Evolutionary conservation across 1,284 basidiomycete genomes (phyloP), one percentile per base, ranked within the genome.

Genomic region (Boletus semigastroideus): DNA sequence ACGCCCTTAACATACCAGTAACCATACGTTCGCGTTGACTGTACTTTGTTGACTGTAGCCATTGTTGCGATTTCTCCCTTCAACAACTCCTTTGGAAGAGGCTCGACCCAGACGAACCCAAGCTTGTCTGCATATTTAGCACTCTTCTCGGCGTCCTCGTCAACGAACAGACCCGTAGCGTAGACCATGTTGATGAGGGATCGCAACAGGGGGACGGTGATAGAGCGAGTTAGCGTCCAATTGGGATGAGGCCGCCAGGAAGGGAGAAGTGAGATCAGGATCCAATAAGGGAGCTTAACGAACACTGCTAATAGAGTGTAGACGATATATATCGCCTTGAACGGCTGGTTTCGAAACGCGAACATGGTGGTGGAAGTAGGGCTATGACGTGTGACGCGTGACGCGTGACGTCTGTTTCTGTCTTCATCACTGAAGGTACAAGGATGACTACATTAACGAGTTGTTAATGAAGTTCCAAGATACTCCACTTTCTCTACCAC

Each of bases 201-300:
- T n/a, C 19, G 47, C 27, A 51, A 9, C 4, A 51, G 2, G 20
- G 47, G 25, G 13, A 51, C 9, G 40, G 34, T 31, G 3, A 51
- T 40, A 27, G 50, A 51, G 39, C 48, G 41, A 27, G 34, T 17
- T 22, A 52, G 36, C 9, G 51, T 39, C 51, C 51, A 52, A 27
- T 19, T 31, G 6, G 33, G 36, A 20, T 16, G 36, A 8, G 48
- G 51, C 11, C 51, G 28, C 48, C 41, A 20, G 43, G 49, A 44
- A 5, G 22, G 49, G 12, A 12, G 5, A 9, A 40, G 30, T 9
- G 51, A 40, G 13, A 17, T 2, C 14, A 52, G 19, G n/a, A 16
- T 22, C 51, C 51, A 52, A 11, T 52, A 52, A 14, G 51, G 51
- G 37, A 52, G 31, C 37, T 43, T 52, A 9, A 52, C 42, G 3